Percentiles rank a stretch among this genome's conserved stretches.
Conservation (phyloP, 345 rosid genomes). For the Eucalyptus brandiana region DNA sequence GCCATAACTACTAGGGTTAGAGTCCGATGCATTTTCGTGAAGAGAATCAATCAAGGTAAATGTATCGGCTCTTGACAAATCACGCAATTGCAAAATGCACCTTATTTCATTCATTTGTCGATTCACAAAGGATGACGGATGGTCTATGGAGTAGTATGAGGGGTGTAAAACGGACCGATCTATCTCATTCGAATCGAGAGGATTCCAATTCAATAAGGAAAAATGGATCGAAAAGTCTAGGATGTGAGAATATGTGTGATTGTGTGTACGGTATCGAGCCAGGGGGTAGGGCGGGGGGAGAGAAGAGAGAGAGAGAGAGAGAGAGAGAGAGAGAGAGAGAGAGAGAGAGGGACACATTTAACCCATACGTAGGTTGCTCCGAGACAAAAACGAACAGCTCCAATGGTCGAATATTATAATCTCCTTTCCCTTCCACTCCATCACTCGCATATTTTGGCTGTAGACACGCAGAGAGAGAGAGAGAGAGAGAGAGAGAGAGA, state of each 20-base stretch:
- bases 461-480: background rate
- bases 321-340: background rate
- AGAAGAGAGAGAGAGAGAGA: background rate
- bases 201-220: background rate
- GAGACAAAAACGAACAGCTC: background rate
- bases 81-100: background rate
- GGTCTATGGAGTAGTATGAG: background rate
- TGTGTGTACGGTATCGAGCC: background rate
- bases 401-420: background rate
- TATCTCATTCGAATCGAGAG: background rate
- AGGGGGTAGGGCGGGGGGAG: background rate
- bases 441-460: background rate
- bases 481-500: background rate
- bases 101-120: background rate
- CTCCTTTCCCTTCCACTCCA: background rate
- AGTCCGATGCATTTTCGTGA: background rate
- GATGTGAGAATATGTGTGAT: background rate
- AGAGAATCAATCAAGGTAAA: background rate
- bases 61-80: background rate
- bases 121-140: background rate
- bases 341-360: background rate
- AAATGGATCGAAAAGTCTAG: background rate
- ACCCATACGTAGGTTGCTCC: background rate
- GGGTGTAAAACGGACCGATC: background rate
- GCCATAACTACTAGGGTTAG: background rate